Base-by-base conservation (phyloP, 2,329 filamentous ascomycete genomes). In the Xylariaceae sp. region DNA sequence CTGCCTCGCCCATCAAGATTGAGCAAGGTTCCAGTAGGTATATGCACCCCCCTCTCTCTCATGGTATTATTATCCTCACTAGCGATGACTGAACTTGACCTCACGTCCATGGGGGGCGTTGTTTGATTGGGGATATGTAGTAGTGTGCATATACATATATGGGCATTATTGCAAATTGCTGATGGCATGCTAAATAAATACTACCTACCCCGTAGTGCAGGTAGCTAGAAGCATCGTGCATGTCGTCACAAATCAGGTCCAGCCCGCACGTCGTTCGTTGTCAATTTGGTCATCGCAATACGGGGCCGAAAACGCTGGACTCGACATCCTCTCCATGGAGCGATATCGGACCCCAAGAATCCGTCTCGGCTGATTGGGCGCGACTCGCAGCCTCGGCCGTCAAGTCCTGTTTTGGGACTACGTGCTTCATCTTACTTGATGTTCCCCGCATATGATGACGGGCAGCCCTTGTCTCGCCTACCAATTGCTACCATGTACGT, bases 341-440 rank as follows among this genome's bases (percentile, higher is more conserved):
- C 64, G 64, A 65, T 55, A 67, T 67, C 64, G 64, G 64, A 62
- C 58, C 53, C 41, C 49, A 34, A 48, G 41, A 60, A 29, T 4
- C 46, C 46, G 34, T 48, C 46, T 47, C 44, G 54, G 53, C 37
- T 66, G 62, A 64, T 66, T 67, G 65, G 64, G 47, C 35, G 30
- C 45, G 45, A 53, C 46, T 55, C 26, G 46, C 52, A 56, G 54
- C 59, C 56, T 61, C 59, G 60, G 56, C 58, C 49, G 41, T 59
- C 50, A 58, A 55, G 58, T 55, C 46, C 57, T 57, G 53, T 62
- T 47, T 31, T 44, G 43, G 51, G 35, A 37, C 47, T 60, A 54
- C 50, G 44, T 51, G 50, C 29, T 8, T 11, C 35, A 9, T 47
- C 50, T 44, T 52, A 55, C 45, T 49, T 45, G 54, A 50, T 26